Evolutionary conservation across 805 yeast species (phyloP), one percentile per base, ranked within the genome.

Genomic region (Yarrowia deformans): DNA sequence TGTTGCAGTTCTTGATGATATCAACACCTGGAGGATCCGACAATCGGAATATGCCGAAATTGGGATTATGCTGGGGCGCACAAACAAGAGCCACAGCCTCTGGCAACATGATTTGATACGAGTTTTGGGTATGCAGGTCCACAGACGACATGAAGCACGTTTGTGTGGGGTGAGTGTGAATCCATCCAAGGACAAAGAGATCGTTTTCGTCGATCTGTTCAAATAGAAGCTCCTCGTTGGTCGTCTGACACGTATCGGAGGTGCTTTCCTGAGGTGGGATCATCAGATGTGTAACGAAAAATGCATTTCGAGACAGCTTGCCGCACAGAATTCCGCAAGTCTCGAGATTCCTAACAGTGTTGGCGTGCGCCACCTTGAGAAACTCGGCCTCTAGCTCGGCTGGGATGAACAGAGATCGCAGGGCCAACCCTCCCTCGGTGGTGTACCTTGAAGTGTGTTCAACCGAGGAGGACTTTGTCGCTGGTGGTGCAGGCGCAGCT

Each of bases 141-240:
- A 88, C 85, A 0, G 90, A 85, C 13, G 89, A 85, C 75, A 88
- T 76, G 74, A 88, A 88, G 72, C 91, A 88, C n/a, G 89, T 80
- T 74, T 88, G 91, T 12, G 90, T 85, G 7, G 91, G 91, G 74
- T 88, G 91, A 10, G 91, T 88, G 75, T 88, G 91, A 67, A 88
- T 88, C 91, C 91, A 88, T 3, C 91, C 91, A 2, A 88, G 79
- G n/a, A 88, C 84, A 73, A 88, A 87, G 55, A 88, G 76, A 70
- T 85, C 88, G 67, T 84, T 79, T 40, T 77, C 72, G 73, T 87
- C 90, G 52, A 87, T 82, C 71, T 80, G 84, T 52, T 84, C 85
- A 73, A 87, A 87, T 70, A 88, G 75, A 5, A 79, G 77, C 71
- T 87, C 90, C 73, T 88, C 91, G 73, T 87, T 82, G 34, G 82